These are phyloP conservation scores for Podaxis carcinomalis DNA, from an alignment of 768 basidiomycete species.

Conservation along the genomic window DNA sequence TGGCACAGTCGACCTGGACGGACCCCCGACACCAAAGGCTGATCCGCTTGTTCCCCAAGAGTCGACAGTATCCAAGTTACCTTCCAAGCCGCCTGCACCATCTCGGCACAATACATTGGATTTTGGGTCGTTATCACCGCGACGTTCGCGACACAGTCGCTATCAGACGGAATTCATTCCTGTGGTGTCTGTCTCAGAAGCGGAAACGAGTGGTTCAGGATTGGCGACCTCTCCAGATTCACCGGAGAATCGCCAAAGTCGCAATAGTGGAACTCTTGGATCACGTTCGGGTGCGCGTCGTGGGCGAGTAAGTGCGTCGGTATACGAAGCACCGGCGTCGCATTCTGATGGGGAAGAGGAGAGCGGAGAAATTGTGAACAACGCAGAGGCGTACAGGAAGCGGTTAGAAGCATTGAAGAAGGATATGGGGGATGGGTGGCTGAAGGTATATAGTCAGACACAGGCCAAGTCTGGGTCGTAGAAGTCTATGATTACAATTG, in stretches of 20 bases:
- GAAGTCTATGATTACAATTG: not conserved
- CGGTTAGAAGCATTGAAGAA: conserved; percentile 77
- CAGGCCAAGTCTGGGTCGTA: conserved; percentile 14
- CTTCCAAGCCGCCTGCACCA: conserved; percentile 2
- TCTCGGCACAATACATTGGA: not conserved
- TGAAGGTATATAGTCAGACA: conserved; percentile 68
- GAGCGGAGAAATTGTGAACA: conserved; percentile 30
- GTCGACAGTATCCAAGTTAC: not conserved
- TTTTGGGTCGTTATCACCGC: conserved; percentile 12
- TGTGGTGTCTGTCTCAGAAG: conserved; percentile 7
- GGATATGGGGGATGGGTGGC: conserved; percentile 89
- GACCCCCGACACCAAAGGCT: not conserved
- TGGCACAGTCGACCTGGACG: conserved; percentile 15
- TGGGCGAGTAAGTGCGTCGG: conserved; percentile 55
- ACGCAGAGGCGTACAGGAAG: conserved; percentile 70
- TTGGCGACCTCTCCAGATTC: not conserved
- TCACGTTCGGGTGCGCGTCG: conserved; percentile 42
- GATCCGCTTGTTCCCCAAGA: not conserved
- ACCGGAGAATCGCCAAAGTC: not conserved
- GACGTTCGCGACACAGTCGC: conserved; percentile 41
- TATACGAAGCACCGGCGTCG: conserved; percentile 50
- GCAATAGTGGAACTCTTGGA: conserved; percentile 27
- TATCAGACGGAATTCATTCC: conserved; percentile 45
- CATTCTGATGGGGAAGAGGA: conserved; percentile 21
- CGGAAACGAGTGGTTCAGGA: not conserved